phyloP scores from a whole-genome alignment of 768 basidiomycete species.

The Tephrocybe sp. region DNA sequence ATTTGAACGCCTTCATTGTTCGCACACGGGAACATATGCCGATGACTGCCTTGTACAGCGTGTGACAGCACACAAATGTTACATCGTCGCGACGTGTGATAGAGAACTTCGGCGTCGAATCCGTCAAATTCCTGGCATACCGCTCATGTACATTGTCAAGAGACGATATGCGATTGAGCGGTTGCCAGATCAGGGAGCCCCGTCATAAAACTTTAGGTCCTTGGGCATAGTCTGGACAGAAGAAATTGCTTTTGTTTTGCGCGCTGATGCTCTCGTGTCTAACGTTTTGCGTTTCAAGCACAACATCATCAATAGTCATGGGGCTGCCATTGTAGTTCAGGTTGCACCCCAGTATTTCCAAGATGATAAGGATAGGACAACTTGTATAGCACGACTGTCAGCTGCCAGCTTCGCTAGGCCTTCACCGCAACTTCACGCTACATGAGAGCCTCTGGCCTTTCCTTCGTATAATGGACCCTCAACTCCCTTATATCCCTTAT shows the following conservation, averaged over 20 bases:
- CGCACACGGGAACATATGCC: constrained; percentile 95
- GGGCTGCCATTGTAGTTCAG: no score
- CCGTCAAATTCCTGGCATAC: constrained; percentile 89
- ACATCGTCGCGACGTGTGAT: constrained; percentile 97
- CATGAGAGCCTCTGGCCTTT: no score
- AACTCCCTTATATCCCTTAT: no score
- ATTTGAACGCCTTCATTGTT: constrained; percentile 90
- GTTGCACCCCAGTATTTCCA: no score
- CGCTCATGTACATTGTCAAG: constrained; percentile 95
- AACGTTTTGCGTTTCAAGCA: no score
- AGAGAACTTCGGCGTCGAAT: constrained; percentile 89
- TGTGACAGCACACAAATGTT: constrained; percentile 92
- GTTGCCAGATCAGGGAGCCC: constrained; percentile 90
- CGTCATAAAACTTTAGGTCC: constrained; percentile 35
- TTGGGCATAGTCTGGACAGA: neutral
- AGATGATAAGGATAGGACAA: no score
- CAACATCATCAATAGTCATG: no score
- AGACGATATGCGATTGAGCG: constrained; percentile 92
- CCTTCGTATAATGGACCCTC: no score
- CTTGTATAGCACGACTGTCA: no score
- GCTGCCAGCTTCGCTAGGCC: no score
- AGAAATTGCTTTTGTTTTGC: neutral
- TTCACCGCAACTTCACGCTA: no score
- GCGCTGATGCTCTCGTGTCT: neutral
- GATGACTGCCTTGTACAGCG: constrained; percentile 98